Conservation (phyloP, 2,329 filamentous ascomycete species). For the Diaporthe capsici region DNA sequence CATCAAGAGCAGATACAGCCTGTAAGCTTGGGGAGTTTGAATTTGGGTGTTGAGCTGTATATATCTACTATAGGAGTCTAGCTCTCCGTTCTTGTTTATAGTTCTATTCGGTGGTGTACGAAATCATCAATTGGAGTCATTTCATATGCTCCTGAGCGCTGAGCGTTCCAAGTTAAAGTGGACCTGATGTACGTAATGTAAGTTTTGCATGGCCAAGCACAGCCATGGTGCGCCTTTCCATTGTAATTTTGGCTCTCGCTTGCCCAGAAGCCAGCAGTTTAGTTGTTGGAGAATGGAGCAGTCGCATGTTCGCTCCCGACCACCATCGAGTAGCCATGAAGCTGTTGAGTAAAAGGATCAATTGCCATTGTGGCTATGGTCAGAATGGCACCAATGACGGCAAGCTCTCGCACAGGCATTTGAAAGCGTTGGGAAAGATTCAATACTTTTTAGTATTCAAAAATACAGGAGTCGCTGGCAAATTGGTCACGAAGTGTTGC, state of each 20-base stretch:
- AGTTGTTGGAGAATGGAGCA: no score
- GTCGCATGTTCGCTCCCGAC: no score
- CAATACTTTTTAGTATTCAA: no score
- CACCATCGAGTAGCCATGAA: no score
- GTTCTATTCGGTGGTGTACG: background rate
- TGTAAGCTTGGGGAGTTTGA: background rate
- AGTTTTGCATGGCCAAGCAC: background rate
- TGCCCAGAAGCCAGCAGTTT: no score
- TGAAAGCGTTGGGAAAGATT: no score
- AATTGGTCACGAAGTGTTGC: background rate
- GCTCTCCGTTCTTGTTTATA: slow-evolving; percentile 19
- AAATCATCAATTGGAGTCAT: background rate
- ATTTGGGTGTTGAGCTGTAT: background rate
- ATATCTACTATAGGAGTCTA: background rate
- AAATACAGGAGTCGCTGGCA: no score
- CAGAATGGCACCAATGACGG: no score
- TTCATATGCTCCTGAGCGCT: background rate
- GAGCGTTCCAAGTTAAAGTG: background rate
- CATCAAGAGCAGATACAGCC: slow-evolving; percentile 29
- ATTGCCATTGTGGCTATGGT: no score
- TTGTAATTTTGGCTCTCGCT: no score
- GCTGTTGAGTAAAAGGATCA: no score
- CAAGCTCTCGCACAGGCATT: no score
- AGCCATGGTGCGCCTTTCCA: background rate
- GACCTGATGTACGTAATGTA: background rate